Conservation (phyloP, 176 grass and related monocot species). For the Ananas comosus region DNA sequence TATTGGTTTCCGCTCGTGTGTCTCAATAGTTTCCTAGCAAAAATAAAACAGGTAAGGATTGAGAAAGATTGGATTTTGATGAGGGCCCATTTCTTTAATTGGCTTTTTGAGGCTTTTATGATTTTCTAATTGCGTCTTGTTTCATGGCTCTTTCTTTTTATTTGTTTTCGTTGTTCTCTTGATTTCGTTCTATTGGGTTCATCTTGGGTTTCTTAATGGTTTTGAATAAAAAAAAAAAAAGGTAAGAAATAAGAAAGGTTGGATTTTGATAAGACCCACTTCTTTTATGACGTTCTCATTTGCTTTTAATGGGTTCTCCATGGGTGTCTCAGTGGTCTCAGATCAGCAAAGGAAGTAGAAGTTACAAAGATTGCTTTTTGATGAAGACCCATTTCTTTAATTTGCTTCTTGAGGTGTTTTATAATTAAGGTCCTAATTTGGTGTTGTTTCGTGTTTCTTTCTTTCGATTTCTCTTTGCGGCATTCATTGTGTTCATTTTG, state of each 20-base stretch:
- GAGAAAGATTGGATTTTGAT: not conserved
- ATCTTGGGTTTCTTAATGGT: too few species aligned
- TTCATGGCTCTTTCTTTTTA: not conserved
- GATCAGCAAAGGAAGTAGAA: too few species aligned
- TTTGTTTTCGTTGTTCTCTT: too few species aligned
- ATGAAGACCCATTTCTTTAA: not conserved
- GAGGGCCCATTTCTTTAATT: not conserved
- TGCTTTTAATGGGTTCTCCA: too few species aligned
- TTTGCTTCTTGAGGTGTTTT: not conserved
- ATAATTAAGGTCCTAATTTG: not conserved
- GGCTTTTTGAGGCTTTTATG: too few species aligned
- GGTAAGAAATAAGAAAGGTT: too few species aligned
- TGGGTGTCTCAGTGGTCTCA: not conserved
- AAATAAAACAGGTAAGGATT: not conserved
- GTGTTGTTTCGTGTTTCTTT: not conserved
- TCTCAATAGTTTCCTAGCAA: too few species aligned
- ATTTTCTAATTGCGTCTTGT: not conserved
- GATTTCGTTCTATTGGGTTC: too few species aligned
- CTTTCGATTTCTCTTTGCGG: not conserved
- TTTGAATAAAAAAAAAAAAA: too few species aligned
- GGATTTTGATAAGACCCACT: too few species aligned
- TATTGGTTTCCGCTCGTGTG: too few species aligned
- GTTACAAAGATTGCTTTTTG: not conserved
- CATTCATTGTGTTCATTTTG: not conserved
- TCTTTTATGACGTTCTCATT: too few species aligned